Evolutionary conservation across 805 yeast species (phyloP), one percentile per base, ranked within the genome.

Genomic region (Priceomyces carsonii): DNA sequence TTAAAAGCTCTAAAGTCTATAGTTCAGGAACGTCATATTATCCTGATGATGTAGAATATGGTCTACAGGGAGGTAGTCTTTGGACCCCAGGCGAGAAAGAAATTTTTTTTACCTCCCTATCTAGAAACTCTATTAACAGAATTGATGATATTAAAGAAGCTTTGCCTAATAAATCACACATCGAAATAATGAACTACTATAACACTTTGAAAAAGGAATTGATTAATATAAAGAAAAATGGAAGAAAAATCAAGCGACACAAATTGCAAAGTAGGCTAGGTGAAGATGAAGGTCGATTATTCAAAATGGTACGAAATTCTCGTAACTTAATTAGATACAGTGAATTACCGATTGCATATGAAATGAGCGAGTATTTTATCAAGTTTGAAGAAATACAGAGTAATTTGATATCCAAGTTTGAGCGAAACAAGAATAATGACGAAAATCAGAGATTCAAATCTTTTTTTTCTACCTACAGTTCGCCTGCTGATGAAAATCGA

Each of bases 51-150:
- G 22, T 18, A 12, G 29, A 24, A 13, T 39, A 19, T 21, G 34
- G n/a, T n/a, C 15, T 17, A 13, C 21, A 18, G 10, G 18, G 23
- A 15, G 75, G 77, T 0, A 48, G 62, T 5, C 32, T 42, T 13
- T 79, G 85, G 85, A 49, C 66, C 1, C 38, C 48, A 0, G 35
- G 38, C 1, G 85, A 80, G 36, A 79, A 80, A 44, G 74, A 72
- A 14, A 25, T 36, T 9, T 80, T 80, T 51, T 80, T 78, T 51
- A 59, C 61, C 14, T 60, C 69, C 15, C 49, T 80, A 20, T 67
- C 74, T 1, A 56, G 80, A 21, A 71, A 63, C 45, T 71, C 80
- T 2, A 78, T 77, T 15, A 68, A 67, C 35, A 48, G 69, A n/a
- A 34, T 65, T 1, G 77, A 75, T 6, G 34, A 51, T 8, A 72